A percentile compares a stretch with the other conserved stretches of the same genome.
These are phyloP conservation scores for Dactylorhiza incarnata DNA, from an alignment of 106 monocot species.

Conservation along the genomic window DNA sequence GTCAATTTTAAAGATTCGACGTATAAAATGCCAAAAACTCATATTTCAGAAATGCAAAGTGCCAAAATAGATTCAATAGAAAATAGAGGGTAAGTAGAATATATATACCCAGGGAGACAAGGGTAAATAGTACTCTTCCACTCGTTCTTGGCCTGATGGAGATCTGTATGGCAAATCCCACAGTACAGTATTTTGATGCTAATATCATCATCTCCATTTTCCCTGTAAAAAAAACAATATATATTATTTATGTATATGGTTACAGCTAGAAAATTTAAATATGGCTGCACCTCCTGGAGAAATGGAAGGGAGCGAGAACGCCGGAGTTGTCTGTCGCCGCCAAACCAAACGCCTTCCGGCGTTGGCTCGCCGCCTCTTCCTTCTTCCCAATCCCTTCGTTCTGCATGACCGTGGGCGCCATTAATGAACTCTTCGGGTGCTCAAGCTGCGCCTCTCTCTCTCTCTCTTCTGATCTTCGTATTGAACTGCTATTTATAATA, in stretches of 20 bases:
- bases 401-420: neutral
- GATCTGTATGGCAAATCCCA: conserved; percentile 50
- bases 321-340: conserved; percentile 9
- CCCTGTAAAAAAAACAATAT: conserved; percentile 7
- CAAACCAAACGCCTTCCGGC: conserved; percentile 6
- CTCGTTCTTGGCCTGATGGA: conserved; percentile 40
- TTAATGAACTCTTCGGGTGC: neutral
- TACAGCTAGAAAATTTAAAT: neutral
- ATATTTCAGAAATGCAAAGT: no score
- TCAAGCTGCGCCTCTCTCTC: no score
- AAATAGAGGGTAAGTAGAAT: no score
- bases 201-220: conserved; percentile 37
- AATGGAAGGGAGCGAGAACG: conserved; percentile 5
- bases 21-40: no score
- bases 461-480: no score
- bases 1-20: no score
- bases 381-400: neutral
- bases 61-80: no score
- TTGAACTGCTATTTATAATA: no score
- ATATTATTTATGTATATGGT: neutral
- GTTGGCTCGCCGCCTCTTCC: neutral
- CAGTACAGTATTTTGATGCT: conserved; percentile 43
- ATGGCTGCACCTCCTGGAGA: neutral
- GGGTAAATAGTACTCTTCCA: conserved; percentile 32
- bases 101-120: conserved; percentile 35